Evolutionary conservation across 2,329 filamentous ascomycete species (phyloP), one percentile per base, ranked within the genome.

Genomic region (Fusarium equiseti): DNA sequence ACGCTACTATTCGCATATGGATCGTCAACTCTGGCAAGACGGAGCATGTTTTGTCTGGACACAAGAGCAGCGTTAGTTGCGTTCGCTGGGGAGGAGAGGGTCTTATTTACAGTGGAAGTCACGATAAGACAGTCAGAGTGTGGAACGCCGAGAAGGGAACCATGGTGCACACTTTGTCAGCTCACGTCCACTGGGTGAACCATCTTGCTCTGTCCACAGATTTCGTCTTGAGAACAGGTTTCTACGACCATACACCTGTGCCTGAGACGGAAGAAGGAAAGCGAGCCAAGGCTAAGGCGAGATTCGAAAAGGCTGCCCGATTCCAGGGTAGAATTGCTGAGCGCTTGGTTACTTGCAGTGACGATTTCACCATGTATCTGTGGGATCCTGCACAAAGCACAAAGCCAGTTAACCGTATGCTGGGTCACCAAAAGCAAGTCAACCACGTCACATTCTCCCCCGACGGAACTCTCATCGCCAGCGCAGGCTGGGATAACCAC

Each of bases 351-450:
- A 97, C 94, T 11, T 96, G 95, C 4, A 95, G 92, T 72, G 96
- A 98, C 77, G 96, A 99, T 80, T 97, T 95, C 79, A 97, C 95
- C 8, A 95, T 99, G 88, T 97, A 94, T 78, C 87, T 99, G 10
- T 99, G 95, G 95, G 93, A 97, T 65, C 95, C 95, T 0, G 86
- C 90, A 12, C 81, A 87, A 64, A 90, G 91, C 6, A 92, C 86
- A 10, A 98, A 98, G 79, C 95, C 95, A 1, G 84, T 98, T 6
- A 92, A 93, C n/a, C 87, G 94, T 35, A 88, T 98, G 82, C 82
- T 94, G n/a, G 96, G 96, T 4, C 96, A 99, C 77, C 94, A 98
- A 79, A 98, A 98, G 82, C 93, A 95, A 77, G 95, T 98, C 73
- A 98, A 98, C 79, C 93, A 98, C 78, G 95, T 98, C 50, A 92